Percentiles rank a stretch among this genome's conserved stretches.
Evolutionary conservation across 1,284 basidiomycete genomes (phyloP).

Genomic region (Anthracocystis panici-leucophaei): DNA sequence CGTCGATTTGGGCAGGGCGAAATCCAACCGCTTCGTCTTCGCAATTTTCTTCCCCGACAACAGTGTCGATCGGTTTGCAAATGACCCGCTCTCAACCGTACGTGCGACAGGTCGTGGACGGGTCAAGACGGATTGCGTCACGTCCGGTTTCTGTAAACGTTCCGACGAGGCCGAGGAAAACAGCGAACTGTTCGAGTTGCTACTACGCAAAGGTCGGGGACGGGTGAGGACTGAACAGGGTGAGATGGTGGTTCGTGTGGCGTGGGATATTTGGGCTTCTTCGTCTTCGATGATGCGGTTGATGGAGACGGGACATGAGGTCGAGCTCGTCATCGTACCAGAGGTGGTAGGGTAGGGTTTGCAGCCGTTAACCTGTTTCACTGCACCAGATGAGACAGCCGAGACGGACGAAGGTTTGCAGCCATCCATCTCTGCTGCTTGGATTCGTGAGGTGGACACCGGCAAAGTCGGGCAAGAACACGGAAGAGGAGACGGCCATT

Average conservation of each 20-base stretch:
- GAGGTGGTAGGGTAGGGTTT: too few relatives aligned
- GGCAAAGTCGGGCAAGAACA: not conserved
- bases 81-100: not conserved
- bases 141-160: conserved; percentile 1
- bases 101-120: conserved; percentile 19
- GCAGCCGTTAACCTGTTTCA: not conserved
- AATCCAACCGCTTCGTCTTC: not conserved
- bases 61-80: conserved; percentile 6
- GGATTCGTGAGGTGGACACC: not conserved
- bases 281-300: not conserved
- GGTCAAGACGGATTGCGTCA: conserved; percentile 5
- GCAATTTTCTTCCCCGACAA: not conserved
- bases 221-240: conserved; percentile 20
- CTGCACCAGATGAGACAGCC: not conserved
- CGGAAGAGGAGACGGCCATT: conserved; percentile 24
- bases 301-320: conserved; percentile 18
- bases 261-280: conserved; percentile 7
- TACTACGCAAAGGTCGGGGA: conserved; percentile 17
- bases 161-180: conserved; percentile 14
- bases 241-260: conserved; percentile 7
- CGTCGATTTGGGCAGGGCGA: conserved; percentile 10
- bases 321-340: conserved; percentile 8
- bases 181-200: conserved; percentile 13
- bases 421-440: conserved; percentile 7
- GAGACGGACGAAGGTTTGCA: conserved; percentile 19